Base-by-base conservation (phyloP, 1,284 basidiomycete genomes). In the Schizopora paradoxa region DNA sequence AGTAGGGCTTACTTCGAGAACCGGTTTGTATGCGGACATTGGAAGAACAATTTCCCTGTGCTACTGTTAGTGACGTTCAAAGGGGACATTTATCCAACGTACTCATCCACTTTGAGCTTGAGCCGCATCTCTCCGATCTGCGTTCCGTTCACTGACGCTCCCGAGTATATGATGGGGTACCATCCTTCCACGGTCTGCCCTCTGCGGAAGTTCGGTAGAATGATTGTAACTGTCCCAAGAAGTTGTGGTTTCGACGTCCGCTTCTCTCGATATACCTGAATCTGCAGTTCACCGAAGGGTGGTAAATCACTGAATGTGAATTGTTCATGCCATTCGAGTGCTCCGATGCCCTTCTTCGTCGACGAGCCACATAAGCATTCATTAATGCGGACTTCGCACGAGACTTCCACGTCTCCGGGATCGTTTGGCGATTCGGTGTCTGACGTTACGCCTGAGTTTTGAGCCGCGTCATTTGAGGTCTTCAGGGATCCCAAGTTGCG, bases 101-200 rank as follows among this genome's bases (percentile, higher is more conserved):
- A 89, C 83, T 91, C 89, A 46, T 86, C 77, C 6, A 91, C 77
- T 49, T 73, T 69, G 41, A 90, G 62, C 55, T 79, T 82, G 57
- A 91, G 63, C 42, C 79, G 74, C 41, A 91, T 64, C 53, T 91
- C 86, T 26, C 88, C 88, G 4, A 79, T 72, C 57, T 83, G 82
- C 34, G 76, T 59, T 52, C 78, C 73, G 26, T 68, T 69, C 19
- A 70, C 66, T 29, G 69, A 60, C 2, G 70, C 63, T 40, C 66
- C 72, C 28, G 67, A 62, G 36, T 76, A 70, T 44, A 85, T 63
- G 13, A 89, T 75, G n/a, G 86, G 83, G 63, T 82, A 90, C 86
- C 86, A 91, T 6, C 86, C 87, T 56, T 91, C 88, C 10, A 87
- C 70, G 6, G 66, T 61, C 54, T 88, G 83, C 13, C 82, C 78